Evolutionary conservation across 768 basidiomycete genomes (phyloP).

Genomic region (Boletus rufocinnamomeus): DNA sequence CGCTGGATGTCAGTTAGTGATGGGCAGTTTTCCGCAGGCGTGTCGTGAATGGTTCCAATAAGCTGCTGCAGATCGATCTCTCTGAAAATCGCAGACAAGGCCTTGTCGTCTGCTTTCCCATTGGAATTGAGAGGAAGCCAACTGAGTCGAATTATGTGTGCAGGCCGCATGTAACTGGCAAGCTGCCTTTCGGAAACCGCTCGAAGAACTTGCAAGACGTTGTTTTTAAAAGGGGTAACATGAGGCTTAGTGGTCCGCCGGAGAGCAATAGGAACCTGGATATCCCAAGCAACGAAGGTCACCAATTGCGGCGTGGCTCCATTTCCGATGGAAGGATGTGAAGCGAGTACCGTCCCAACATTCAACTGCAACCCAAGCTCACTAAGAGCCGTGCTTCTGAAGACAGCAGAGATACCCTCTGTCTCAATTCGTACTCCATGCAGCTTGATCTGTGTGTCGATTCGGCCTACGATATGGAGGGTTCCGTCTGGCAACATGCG

Average conservation of each 20-base stretch:
- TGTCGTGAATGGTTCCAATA: slow-evolving; percentile 10
- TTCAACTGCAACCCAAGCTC: slow-evolving; percentile 34
- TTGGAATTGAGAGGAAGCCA: slow-evolving; percentile 49
- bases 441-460: slow-evolving; percentile 54
- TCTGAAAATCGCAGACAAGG: slow-evolving; percentile 29
- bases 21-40: neutral
- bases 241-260: slow-evolving; percentile 38
- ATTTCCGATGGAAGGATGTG: slow-evolving; percentile 44
- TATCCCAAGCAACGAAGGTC: slow-evolving; percentile 47
- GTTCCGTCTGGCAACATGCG: slow-evolving; percentile 53
- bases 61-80: slow-evolving; percentile 25
- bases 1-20: slow-evolving; percentile 33
- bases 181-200: slow-evolving; percentile 43
- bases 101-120: slow-evolving; percentile 38
- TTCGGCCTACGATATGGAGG: slow-evolving; percentile 51
- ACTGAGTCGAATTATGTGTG: slow-evolving; percentile 48
- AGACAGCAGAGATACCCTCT: slow-evolving; percentile 50
- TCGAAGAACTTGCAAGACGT: slow-evolving; percentile 32
- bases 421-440: slow-evolving; percentile 57
- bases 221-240: slow-evolving; percentile 31
- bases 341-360: slow-evolving; percentile 44
- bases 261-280: slow-evolving; percentile 36
- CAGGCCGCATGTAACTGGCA: slow-evolving; percentile 53
- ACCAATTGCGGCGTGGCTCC: slow-evolving; percentile 42
- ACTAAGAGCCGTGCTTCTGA: slow-evolving; percentile 26